Evolutionary conservation across 257 asterid genomes (phyloP), one percentile per base, ranked within the genome.

Genomic region (Cynanchum wilfordii): DNA sequence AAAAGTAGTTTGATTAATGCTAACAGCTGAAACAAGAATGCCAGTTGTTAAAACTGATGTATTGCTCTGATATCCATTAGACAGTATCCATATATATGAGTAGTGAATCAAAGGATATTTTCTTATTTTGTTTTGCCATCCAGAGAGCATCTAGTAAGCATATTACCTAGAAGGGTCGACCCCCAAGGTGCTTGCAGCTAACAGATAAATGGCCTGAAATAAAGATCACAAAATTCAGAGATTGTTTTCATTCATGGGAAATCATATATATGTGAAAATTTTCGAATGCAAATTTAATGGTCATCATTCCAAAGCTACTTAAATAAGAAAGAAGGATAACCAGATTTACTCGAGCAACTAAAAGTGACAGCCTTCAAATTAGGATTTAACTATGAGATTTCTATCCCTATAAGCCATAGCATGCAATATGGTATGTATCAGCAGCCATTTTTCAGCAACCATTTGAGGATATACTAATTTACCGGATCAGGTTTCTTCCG

Each of bases 401-500:
- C 29, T 76, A 38, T 4, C 62, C 15, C 29, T 19, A 50, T 49
- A 59, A 68, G n/a, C 7, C 12, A 47, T 3, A 63, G 7, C 22
- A 60, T 38, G 29, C 5, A 42, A 44, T 27, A 5, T 27, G 49
- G 62, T 10, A 68, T 68, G 16, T 29, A 44, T 11, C 1, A n/a
- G 27, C 45, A 27, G 27, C 47, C 6, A 4, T 20, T 54, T 51
- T 10, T 71, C 17, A 42, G 13, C 7, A 24, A 49, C 13, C 40
- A 60, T 50, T 10, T 44, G 20, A 60, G 56, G 12, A 44, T 57
- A 44, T 57, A 78, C 83, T 68, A 65, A 75, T 77, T 83, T 87
- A 93, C 98, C 10, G 98, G 98, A 82, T 93, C 98, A 27, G 98
- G 98, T 79, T 93, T 93, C 88, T 93, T 93, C 13, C 91, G 90